Evolutionary conservation across 306 rosid species (phyloP).

Genomic region (Castanea sativa): DNA sequence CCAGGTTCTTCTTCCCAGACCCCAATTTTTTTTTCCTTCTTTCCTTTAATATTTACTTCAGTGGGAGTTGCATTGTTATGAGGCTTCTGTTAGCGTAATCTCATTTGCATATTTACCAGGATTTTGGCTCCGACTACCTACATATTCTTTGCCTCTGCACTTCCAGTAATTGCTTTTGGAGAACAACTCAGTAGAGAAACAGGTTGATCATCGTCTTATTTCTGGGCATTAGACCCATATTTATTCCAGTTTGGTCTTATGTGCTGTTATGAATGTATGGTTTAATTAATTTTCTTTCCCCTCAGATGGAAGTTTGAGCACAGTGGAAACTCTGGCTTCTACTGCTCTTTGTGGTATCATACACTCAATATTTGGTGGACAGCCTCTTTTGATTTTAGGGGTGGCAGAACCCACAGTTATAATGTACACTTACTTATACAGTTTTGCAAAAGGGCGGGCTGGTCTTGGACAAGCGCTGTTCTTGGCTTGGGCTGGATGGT

Average conservation of each 20-base stretch:
- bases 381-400: conserved; percentile 77
- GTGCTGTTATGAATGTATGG: too few relatives aligned
- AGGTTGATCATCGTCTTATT: conserved; percentile 34
- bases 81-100: neutral
- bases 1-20: neutral
- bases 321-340: conserved; percentile 84
- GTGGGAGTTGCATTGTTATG: neutral
- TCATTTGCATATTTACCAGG: conserved; percentile 27
- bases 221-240: neutral
- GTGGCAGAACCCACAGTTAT: conserved; percentile 96
- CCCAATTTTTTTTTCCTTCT: too few relatives aligned
- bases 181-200: conserved; percentile 68
- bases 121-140: conserved; percentile 74
- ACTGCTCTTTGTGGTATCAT: conserved; percentile 90
- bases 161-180: conserved; percentile 82
- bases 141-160: conserved; percentile 81
- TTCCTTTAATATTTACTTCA: too few relatives aligned
- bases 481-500: conserved; percentile 96
- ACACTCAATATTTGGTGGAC: conserved; percentile 90
- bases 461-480: conserved; percentile 60
- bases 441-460: conserved; percentile 52
- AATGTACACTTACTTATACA: conserved; percentile 82
- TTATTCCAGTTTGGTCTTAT: too few relatives aligned
- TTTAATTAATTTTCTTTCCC: neutral
- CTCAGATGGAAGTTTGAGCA: conserved; percentile 79